These are phyloP conservation scores for Termitomyces bulborhizus DNA, from an alignment of 768 basidiomycete genomes.

Conservation along the genomic window DNA sequence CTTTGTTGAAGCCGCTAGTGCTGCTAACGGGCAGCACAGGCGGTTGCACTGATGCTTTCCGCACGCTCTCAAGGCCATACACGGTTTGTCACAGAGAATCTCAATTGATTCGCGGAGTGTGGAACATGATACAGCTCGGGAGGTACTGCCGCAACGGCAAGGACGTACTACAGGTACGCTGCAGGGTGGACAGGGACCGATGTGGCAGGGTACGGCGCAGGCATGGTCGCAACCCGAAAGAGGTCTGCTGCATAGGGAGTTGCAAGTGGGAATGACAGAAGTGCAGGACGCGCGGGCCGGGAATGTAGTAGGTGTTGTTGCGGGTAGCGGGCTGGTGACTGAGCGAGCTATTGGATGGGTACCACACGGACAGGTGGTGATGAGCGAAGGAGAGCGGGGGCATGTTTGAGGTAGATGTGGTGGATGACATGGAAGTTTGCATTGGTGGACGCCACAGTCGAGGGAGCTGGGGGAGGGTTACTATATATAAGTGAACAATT, in stretches of 20 bases:
- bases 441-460: conserved; percentile 74
- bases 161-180: conserved; percentile 59
- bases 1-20: conserved; percentile 37
- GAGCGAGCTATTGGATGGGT: conserved; percentile 43
- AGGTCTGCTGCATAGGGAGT: conserved; percentile 56
- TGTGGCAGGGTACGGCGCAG: conserved; percentile 70
- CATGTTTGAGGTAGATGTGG: conserved; percentile 54
- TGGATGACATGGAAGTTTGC: conserved; percentile 73
- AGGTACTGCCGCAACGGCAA: conserved; percentile 83
- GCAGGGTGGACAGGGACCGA: conserved; percentile 79
- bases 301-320: conserved; percentile 27
- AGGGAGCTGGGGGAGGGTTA: conserved; percentile 37
- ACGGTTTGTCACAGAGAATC: conserved; percentile 76
- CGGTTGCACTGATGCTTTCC: conserved; percentile 83
- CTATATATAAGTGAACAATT: neutral
- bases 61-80: conserved; percentile 72
- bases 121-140: conserved; percentile 48
- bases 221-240: conserved; percentile 65
- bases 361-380: conserved; percentile 83
- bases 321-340: conserved; percentile 19
- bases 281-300: conserved; percentile 51
- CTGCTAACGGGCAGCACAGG: conserved; percentile 85
- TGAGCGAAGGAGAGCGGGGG: conserved; percentile 62
- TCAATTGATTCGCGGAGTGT: conserved; percentile 39
- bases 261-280: conserved; percentile 79